A percentile compares a stretch with the other conserved stretches of the same genome.
Evolutionary conservation across 2,329 filamentous ascomycete species (phyloP).

Genomic region (Monosporascus sp.): DNA sequence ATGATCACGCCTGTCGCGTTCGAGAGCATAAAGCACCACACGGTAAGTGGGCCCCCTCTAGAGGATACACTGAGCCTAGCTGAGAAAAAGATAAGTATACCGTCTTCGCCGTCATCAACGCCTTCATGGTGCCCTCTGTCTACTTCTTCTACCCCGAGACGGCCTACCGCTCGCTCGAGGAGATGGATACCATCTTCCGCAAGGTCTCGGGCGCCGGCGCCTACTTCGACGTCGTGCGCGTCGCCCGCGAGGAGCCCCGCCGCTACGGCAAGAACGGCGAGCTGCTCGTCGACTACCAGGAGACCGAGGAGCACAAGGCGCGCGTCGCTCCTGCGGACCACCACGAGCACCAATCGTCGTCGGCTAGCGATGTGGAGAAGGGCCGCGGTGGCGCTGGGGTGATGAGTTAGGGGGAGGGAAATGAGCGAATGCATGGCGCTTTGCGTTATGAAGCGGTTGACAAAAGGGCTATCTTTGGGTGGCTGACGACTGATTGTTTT

Average conservation of each 20-base stretch:
- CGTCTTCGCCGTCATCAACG: conserved; percentile 62
- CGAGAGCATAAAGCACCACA: conserved; percentile 47
- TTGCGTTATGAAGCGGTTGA: too few species aligned
- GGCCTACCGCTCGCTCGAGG: conserved; percentile 56
- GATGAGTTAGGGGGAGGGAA: not conserved
- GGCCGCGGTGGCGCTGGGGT: not conserved
- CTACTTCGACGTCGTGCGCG: conserved; percentile 35
- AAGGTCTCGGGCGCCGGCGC: conserved; percentile 41
- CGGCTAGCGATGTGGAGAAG: conserved; percentile 15
- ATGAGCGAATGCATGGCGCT: too few species aligned
- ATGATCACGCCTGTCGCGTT: conserved; percentile 59
- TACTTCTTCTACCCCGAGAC: conserved; percentile 64
- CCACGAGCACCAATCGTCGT: conserved; percentile 5
- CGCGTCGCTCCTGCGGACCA: conserved; percentile 11
- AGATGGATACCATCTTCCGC: conserved; percentile 61
- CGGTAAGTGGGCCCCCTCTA: not conserved
- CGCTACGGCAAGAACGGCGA: conserved; percentile 56
- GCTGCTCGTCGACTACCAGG: conserved; percentile 42
- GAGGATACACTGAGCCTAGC: not conserved
- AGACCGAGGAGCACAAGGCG: conserved; percentile 33
- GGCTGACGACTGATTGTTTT: too few species aligned
- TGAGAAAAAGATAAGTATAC: conserved; percentile 44
- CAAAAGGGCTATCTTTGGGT: too few species aligned
- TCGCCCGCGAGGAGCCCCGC: conserved; percentile 43
- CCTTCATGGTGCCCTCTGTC: conserved; percentile 49